Evolutionary conservation across 306 rosid species (phyloP), one percentile per base, ranked within the genome.

Genomic region (Adenanthera pavonina): DNA sequence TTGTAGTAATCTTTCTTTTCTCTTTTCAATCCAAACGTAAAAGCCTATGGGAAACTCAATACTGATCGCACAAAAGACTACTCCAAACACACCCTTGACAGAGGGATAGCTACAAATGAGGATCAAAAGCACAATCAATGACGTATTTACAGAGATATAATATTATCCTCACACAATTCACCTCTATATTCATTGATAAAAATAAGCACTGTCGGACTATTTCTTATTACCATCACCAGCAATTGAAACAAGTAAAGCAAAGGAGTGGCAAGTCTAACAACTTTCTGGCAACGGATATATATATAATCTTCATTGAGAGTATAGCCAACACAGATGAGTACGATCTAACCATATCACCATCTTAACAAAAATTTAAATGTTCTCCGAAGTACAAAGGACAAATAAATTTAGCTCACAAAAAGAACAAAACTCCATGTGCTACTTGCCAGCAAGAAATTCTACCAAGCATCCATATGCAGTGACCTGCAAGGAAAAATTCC

Each of bases 271-370:
- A 75, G 34, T 25, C 38, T 16, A 69, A 43, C 60, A 36, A 43
- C 15, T 54, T 41, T 1, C 12, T 38, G 49, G 13, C 40, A 68
- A 73, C 6, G 72, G 59, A 79, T 46, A 69, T 78, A 79, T 46
- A 69, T 78, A 76, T 84, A 76, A 84, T 76, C 72, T 80, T 83
- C 89, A 80, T 71, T 49, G 64, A 72, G 57, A 68, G 41, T 48
- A 77, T 48, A 77, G 17, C 70, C 44, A 79, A 8, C 30, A 76
- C 12, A 71, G 40, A 8, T 8, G 59, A 56, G 47, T 43, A 78
- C 14, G 46, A 52, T 67, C 51, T 56, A 7, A 51, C 64, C 69
- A 34, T 68, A 76, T 16, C 59, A 79, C 12, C 0, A 62, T 76
- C 80, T 19, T 66, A 72, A 66, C 19, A 74, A 16, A 47, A 53